Conservation (phyloP, 78 protist genomes). For the Guillardia theta region DNA sequence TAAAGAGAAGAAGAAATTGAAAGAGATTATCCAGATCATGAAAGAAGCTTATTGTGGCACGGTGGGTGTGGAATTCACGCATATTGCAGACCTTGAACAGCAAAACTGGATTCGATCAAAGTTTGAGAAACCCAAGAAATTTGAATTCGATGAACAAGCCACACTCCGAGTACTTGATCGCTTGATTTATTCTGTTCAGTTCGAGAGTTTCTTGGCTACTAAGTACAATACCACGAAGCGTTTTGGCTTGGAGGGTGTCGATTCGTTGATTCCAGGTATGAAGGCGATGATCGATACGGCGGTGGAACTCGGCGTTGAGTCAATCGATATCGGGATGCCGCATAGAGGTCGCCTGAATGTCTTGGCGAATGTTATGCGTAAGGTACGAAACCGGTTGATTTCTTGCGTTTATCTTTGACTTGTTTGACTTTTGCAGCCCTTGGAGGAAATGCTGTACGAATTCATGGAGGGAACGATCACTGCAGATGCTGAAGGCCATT, state of each 20-base stretch:
- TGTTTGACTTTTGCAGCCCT: neutral
- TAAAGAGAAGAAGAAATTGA: neutral
- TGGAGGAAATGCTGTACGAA: conserved; percentile 40
- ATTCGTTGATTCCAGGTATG: conserved; percentile 41
- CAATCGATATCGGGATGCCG: conserved; percentile 93
- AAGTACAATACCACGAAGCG: conserved; percentile 75
- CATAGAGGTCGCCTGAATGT: conserved; percentile 85
- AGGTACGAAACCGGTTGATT: neutral
- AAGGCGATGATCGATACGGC: conserved; percentile 43
- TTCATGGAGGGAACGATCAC: conserved; percentile 37
- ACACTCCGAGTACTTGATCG: neutral
- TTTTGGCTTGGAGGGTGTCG: conserved; percentile 95
- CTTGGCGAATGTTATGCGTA: conserved; percentile 24
- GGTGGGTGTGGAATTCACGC: conserved; percentile 65
- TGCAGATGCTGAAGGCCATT: neutral
- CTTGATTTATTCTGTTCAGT: neutral
- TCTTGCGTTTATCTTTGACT: neutral
- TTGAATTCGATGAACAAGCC: conserved; percentile 49
- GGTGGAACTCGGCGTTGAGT: conserved; percentile 76
- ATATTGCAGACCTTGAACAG: conserved; percentile 47
- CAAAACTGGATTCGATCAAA: neutral
- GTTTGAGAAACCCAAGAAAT: conserved; percentile 63
- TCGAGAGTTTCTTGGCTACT: conserved; percentile 50
- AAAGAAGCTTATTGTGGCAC: conserved; percentile 33
- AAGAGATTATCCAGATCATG: neutral